Evolutionary conservation across 495 filamentous ascomycete species (phyloP), one percentile per base, ranked within the genome.

Genomic region (Penicillium psychrofluorescens): DNA sequence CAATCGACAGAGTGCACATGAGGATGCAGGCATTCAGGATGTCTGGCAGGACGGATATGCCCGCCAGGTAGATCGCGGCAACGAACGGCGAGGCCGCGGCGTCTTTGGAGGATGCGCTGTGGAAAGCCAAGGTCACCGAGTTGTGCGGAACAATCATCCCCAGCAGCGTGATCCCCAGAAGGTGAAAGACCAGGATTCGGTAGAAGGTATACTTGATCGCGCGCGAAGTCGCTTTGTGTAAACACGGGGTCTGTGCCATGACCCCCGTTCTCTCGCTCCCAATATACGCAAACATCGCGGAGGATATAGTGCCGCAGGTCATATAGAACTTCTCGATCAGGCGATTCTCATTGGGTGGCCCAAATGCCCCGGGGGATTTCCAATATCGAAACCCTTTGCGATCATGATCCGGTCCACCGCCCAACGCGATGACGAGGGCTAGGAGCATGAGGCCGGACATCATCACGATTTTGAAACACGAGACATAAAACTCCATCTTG

Each of bases 231-330:
- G 78, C 78, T 53, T 78, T 78, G 41, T 77, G 71, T 0, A 89
- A 84, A 59, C 88, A 85, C 9, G 72, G 72, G 15, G 83, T 80
- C 63, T 91, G 86, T 7, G 75, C 64, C 14, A 75, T 63, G 4
- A 82, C 71, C 40, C 79, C 88, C 41, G 92, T 79, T 22, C 90
- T 71, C 66, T 95, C 90, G 11, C 88, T 90, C 32, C 87, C 86
- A 32, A 89, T 70, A 51, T 87, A 91, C 16, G 88, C 84, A 46
- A 91, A 90, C 3, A 81, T 84, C 7, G 86, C 85, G 41, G 79
- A 82, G 41, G 88, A 80, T 40, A 90, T 68, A 9, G 82, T 81
- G 11, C 78, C 76, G 75, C 85, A 91, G n/a, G 88, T 70, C 11
- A 77, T 45, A 27, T 88, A 67, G 58, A 90, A 84, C 9, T 77